Percentiles rank a stretch among this genome's conserved stretches.
phyloP scores from a whole-genome alignment of 768 basidiomycete genomes.

The Termitomyces sp. region DNA sequence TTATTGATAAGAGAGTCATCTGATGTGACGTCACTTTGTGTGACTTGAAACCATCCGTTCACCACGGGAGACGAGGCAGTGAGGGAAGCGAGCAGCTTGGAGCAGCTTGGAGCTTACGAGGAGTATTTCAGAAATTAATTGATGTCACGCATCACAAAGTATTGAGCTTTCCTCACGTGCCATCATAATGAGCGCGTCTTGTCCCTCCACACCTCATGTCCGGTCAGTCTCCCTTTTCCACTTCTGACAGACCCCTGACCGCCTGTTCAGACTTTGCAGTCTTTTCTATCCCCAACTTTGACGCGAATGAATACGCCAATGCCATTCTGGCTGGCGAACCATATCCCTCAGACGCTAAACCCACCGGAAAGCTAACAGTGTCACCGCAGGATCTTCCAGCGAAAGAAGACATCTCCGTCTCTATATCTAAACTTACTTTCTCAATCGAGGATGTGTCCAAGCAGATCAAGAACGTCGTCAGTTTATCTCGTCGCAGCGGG shows the following conservation, averaged over 20 bases:
- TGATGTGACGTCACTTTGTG: conserved; percentile 14
- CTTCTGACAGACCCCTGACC: conserved; percentile 1
- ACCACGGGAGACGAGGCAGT: background rate
- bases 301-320: conserved; percentile 89
- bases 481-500: conserved; percentile 24
- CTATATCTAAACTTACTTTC: conserved; percentile 82
- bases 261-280: conserved; percentile 61
- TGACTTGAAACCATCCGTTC: background rate
- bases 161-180: background rate
- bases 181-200: conserved; percentile 12
- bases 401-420: conserved; percentile 87
- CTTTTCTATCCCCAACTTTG: conserved; percentile 75
- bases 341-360: conserved; percentile 50
- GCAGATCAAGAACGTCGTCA: conserved; percentile 82
- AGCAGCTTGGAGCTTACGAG: too few species aligned
- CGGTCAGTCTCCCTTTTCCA: conserved; percentile 8
- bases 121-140: too few species aligned
- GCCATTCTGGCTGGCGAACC: conserved; percentile 82
- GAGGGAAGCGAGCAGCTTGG: too few species aligned
- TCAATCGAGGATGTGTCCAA: conserved; percentile 91
- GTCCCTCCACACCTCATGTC: conserved; percentile 9
- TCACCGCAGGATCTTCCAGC: conserved; percentile 50
- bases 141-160: too few species aligned
- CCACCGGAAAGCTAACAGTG: conserved; percentile 28
- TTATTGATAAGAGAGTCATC: background rate